Conservation (phyloP, 192 early-diverging fungal species). For the Endogone sp. region DNA sequence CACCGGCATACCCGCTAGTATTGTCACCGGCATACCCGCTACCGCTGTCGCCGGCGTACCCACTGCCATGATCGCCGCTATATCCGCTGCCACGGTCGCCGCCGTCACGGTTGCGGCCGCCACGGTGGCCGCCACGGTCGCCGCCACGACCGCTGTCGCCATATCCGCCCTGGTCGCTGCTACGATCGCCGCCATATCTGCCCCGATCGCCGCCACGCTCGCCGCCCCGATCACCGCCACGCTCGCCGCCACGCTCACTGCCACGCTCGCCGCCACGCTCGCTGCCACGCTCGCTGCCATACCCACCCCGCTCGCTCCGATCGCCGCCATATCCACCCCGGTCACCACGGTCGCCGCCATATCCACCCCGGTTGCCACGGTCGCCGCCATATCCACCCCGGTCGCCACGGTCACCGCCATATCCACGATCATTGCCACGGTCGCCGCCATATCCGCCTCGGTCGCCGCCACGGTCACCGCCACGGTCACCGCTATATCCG, state of each 20-base stretch:
- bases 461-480: constrained; percentile 15
- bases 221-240: constrained; percentile 22
- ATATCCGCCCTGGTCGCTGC: constrained; percentile 6
- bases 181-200: constrained; percentile 13
- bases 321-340: constrained; percentile 14
- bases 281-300: constrained; percentile 5
- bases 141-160: neutral
- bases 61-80: neutral
- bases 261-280: constrained; percentile 18
- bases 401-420: constrained; percentile 10
- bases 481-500: neutral
- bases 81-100: neutral
- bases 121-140: neutral
- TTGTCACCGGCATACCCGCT: neutral
- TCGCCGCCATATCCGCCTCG: neutral
- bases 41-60: neutral
- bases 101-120: neutral
- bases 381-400: constrained; percentile 3
- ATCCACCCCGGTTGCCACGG: neutral
- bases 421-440: constrained; percentile 3
- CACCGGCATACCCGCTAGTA: neutral
- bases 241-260: constrained; percentile 21
- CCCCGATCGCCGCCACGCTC: constrained; percentile 11
- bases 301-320: constrained; percentile 22
- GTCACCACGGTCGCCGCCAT: constrained; percentile 16